Evolutionary conservation across 768 basidiomycete genomes (phyloP).

Genomic region (Lactarius deliciosus): DNA sequence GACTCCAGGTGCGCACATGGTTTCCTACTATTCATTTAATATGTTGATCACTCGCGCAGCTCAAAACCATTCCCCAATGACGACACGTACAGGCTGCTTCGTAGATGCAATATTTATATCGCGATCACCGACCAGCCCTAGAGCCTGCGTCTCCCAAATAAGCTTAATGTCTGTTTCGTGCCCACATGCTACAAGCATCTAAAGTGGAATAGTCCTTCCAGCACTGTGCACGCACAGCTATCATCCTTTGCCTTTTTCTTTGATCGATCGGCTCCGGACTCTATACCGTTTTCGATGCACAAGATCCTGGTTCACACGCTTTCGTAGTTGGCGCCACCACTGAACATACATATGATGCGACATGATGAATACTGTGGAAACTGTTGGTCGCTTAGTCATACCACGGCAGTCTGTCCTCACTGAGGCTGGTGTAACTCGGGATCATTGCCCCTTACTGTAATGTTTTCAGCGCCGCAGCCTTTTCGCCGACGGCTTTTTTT

Average conservation of each 20-base stretch:
- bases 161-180: slow-evolving; percentile 3
- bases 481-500: neutral
- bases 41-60: slow-evolving; percentile 11
- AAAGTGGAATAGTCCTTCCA: neutral
- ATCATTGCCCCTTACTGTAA: neutral
- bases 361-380: neutral
- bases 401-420: neutral
- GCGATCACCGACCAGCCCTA: neutral
- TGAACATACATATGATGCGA: neutral
- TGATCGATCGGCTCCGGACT: neutral
- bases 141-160: slow-evolving; percentile 4
- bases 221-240: neutral
- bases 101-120: slow-evolving; percentile 14
- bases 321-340: neutral
- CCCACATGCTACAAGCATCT: slow-evolving; percentile 7
- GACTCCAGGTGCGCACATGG: slow-evolving; percentile 69
- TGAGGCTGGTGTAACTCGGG: neutral
- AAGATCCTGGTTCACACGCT: neutral
- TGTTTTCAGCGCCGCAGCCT: neutral
- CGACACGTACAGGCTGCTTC: slow-evolving; percentile 1
- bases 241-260: neutral
- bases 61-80: slow-evolving; percentile 23
- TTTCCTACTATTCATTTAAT: neutral
- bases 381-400: neutral
- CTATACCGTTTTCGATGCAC: neutral